Conservation (phyloP, 257 asterid genomes). For the Solanum clarkiae region DNA sequence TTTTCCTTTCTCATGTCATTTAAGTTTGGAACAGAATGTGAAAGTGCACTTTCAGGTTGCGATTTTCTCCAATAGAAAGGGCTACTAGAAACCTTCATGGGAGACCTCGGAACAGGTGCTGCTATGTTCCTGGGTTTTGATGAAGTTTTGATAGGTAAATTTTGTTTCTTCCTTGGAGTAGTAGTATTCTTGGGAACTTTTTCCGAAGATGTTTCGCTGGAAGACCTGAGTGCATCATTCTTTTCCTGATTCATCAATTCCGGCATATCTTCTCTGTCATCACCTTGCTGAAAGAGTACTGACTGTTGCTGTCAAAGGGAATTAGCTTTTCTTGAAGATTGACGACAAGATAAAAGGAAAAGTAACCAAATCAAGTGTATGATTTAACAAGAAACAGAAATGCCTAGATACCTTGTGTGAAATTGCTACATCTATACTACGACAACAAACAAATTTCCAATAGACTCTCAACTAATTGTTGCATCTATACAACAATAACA, state of each 20-base stretch:
- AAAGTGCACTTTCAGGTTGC: conserved; percentile 85
- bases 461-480: too few relatives aligned
- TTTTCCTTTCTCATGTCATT: conserved; percentile 73
- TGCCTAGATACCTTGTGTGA: conserved; percentile 1
- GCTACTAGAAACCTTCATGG: conserved; percentile 31
- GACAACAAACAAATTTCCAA: neutral
- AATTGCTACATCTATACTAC: neutral
- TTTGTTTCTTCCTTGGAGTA: conserved; percentile 38
- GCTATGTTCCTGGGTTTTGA: conserved; percentile 45
- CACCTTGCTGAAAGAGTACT: conserved; percentile 47
- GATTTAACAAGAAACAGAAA: conserved; percentile 3
- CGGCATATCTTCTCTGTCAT: conserved; percentile 41
- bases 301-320: conserved; percentile 53
- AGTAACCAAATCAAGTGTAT: conserved; percentile 12
- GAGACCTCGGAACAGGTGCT: conserved; percentile 42
- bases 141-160: conserved; percentile 38
- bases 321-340: conserved; percentile 21
- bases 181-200: conserved; percentile 21
- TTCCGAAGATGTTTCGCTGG: conserved; percentile 30
- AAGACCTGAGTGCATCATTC: conserved; percentile 25
- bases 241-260: conserved; percentile 29
- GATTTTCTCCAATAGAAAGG: conserved; percentile 43
- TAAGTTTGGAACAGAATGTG: conserved; percentile 77
- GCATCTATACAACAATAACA: too few relatives aligned
- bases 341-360: conserved; percentile 21